Percentiles rank a stretch among this genome's conserved stretches.
Conservation (phyloP, 805 yeast genomes). For the Pichia rugopelliculosa region DNA sequence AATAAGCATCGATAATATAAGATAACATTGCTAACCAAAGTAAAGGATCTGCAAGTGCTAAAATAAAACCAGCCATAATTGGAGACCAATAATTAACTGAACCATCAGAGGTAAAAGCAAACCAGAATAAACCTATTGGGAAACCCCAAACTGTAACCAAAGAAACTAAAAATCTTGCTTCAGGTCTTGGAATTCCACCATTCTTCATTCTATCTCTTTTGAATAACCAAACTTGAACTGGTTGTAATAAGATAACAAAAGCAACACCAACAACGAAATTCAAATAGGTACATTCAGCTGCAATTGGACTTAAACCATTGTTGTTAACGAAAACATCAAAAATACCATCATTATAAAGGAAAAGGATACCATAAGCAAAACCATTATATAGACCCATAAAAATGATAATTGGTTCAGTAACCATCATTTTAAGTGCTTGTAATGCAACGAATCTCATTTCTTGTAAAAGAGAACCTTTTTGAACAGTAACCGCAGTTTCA, state of each 20-base stretch:
- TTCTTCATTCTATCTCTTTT: constrained; percentile 25
- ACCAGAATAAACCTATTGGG: constrained; percentile 31
- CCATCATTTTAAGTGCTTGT: constrained; percentile 29
- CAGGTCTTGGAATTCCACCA: constrained; percentile 30
- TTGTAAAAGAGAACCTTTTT: constrained; percentile 19
- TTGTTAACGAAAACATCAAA: constrained; percentile 29
- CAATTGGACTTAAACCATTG: constrained; percentile 26
- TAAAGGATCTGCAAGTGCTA: constrained; percentile 29
- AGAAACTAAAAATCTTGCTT: constrained; percentile 28
- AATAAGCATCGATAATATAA: constrained; percentile 29
- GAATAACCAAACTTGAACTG: constrained; percentile 28
- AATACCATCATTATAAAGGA: constrained; percentile 31
- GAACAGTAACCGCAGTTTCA: constrained; percentile 19
- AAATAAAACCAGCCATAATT: constrained; percentile 27
- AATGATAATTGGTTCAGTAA: constrained; percentile 30
- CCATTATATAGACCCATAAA: constrained; percentile 31
- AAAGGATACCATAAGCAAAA: constrained; percentile 30
- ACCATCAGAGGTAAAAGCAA: constrained; percentile 30
- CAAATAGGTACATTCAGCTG: constrained; percentile 29
- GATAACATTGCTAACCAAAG: constrained; percentile 31
- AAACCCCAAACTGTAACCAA: constrained; percentile 31
- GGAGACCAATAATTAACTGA: constrained; percentile 29
- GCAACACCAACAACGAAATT: constrained; percentile 31
- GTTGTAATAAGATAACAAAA: constrained; percentile 24
- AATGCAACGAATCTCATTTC: constrained; percentile 25